A percentile compares a stretch with the other conserved stretches of the same genome.
These are phyloP conservation scores for Paecilomyces sp. DNA, from an alignment of 2,329 filamentous ascomycete species.

Conservation along the genomic window DNA sequence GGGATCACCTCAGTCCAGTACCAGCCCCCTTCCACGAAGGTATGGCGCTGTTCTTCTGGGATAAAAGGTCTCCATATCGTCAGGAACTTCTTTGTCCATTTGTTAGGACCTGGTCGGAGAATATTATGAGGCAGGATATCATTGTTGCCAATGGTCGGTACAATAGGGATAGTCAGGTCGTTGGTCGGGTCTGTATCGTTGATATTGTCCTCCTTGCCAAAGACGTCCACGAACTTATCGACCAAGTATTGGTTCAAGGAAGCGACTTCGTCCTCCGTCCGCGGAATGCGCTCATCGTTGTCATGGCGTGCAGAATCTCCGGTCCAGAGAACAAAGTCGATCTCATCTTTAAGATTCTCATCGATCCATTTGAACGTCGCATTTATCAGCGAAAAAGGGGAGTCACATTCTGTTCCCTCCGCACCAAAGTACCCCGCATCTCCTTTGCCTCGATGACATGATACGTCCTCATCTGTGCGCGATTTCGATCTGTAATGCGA, in stretches of 20 bases:
- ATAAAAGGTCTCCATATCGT: conserved; percentile 82
- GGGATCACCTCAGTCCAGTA: conserved; percentile 91
- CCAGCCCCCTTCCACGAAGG: conserved; percentile 89
- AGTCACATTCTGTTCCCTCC: conserved; percentile 82
- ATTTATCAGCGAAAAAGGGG: conserved; percentile 71
- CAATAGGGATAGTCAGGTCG: conserved; percentile 66
- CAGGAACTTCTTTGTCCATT: conserved; percentile 70
- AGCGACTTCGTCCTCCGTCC: conserved; percentile 68
- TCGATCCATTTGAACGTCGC: conserved; percentile 86
- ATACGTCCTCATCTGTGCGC: conserved; percentile 58
- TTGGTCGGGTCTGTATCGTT: conserved; percentile 44
- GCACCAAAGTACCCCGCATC: conserved; percentile 75
- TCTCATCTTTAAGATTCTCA: conserved; percentile 64
- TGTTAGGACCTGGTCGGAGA: conserved; percentile 75
- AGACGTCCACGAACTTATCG: conserved; percentile 67
- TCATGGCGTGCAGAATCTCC: conserved; percentile 87
- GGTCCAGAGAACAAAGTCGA: conserved; percentile 92
- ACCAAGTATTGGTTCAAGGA: conserved; percentile 69
- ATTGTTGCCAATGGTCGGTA: conserved; percentile 94
- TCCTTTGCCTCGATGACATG: conserved; percentile 75
- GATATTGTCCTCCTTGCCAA: conserved; percentile 50
- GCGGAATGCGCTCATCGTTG: conserved; percentile 73
- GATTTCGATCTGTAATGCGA: conserved; percentile 75
- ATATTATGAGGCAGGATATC: conserved; percentile 97
- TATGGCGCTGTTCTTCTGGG: conserved; percentile 83